Base-by-base conservation (phyloP, 805 yeast genomes). In the Huiozyma sinensis region DNA sequence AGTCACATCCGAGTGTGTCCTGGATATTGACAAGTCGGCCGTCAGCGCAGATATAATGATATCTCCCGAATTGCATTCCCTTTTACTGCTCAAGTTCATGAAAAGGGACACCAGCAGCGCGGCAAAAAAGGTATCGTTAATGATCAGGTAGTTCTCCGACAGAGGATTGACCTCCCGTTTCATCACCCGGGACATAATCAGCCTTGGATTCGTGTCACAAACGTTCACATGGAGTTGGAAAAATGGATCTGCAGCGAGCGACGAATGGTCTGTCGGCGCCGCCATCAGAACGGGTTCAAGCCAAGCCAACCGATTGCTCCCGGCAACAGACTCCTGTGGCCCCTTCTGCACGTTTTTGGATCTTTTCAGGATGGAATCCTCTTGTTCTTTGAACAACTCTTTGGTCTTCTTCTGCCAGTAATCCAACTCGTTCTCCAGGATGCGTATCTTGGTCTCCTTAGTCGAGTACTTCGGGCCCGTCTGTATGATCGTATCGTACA, bases 401-500 rank as follows among this genome's bases (percentile, higher is more conserved):
- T 49, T 40, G 2, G 64, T 61, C 39, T 56, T 53, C 27, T 50
- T 49, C 44, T 56, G 59, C 61, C 65, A 63, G 44, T 55, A 61
- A 6, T 57, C 60, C 27, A 60, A 45, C 38, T 63, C 66, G 32
- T 54, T 53, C 17, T 57, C 54, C 37, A 63, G 39, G 38, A 63
- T 50, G 36, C 55, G 46, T 8, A 63, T 60, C n/a, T 49, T 49
- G 5, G 64, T 57, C 36, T 57, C 63, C 37, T 60, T 60, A 32
- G 58, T 55, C 7, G 61, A 58, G 39, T 54, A 54, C 43, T 53
- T 60, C 6, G 67, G 67, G 10, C 59, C 55, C 11, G 44, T 38
- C 46, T 63, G 66, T 11, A 46, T 49, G 11, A 54, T 59, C 1
- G 60, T 54, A 40, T 63, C 67, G 45, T 63, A 63, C 4, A 59